Evolutionary conservation across 306 rosid species (phyloP).

Genomic region (Castanopsis chinensis): DNA sequence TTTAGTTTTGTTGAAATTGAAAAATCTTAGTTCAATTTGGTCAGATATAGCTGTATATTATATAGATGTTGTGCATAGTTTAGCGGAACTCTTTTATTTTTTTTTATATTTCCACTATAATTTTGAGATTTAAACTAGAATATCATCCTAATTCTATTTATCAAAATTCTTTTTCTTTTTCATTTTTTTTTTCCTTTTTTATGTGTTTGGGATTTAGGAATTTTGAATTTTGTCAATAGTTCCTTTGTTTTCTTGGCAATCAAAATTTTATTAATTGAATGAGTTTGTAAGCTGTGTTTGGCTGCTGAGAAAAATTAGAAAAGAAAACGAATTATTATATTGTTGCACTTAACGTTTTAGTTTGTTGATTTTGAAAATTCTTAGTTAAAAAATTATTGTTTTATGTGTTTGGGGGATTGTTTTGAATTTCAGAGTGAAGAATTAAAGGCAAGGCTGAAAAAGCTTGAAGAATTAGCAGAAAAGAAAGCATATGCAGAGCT

Average conservation of each 20-base stretch:
- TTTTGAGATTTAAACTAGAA: too few relatives aligned
- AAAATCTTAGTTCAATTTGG: too few relatives aligned
- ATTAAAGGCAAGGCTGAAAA: constrained; percentile 64
- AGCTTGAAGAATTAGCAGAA: constrained; percentile 69
- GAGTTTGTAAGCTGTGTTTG: not conserved
- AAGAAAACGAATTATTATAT: not conserved
- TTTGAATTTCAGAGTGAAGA: constrained; percentile 65
- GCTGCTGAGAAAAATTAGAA: not conserved
- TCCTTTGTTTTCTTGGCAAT: too few relatives aligned
- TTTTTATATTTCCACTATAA: too few relatives aligned
- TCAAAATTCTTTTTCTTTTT: too few relatives aligned
- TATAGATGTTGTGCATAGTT: too few relatives aligned
- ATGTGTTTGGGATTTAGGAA: too few relatives aligned
- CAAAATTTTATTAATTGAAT: not conserved
- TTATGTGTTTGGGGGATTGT: not conserved
- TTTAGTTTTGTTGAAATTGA: too few relatives aligned
- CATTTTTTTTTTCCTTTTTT: rapidly evolving
- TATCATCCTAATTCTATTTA: too few relatives aligned
- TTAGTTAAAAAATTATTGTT: not conserved
- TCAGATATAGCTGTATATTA: too few relatives aligned
- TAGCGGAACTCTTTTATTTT: too few relatives aligned
- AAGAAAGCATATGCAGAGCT: constrained; percentile 83
- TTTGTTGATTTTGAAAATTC: not conserved
- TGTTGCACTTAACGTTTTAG: not conserved
- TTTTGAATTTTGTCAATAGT: too few relatives aligned